Conservation (phyloP, 176 grass and related monocot species). For the Leersia perrieri region DNA sequence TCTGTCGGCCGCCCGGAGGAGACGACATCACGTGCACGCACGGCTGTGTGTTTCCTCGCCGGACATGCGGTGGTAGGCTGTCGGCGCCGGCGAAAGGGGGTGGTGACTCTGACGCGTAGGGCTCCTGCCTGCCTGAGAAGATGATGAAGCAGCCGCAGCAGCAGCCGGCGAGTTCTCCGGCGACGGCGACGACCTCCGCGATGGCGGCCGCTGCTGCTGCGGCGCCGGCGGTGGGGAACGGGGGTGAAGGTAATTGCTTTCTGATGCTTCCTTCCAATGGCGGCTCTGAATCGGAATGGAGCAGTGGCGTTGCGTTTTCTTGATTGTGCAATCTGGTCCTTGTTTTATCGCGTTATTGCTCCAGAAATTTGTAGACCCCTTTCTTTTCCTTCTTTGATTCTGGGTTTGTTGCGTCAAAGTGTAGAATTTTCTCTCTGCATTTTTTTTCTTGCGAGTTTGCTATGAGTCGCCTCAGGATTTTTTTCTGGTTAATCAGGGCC, state of each 20-base stretch:
- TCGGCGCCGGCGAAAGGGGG: slow-evolving; percentile 17
- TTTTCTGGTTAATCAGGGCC: neutral
- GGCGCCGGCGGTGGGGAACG: neutral
- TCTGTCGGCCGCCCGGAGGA: too few species aligned
- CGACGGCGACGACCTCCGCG: neutral
- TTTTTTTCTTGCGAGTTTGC: neutral
- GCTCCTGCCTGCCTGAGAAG: neutral
- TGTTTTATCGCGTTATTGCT: neutral
- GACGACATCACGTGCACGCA: slow-evolving; percentile 15
- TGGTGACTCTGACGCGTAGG: too few species aligned
- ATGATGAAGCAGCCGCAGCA: slow-evolving; percentile 32
- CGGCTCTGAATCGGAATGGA: slow-evolving; percentile 1
- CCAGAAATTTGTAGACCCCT: neutral
- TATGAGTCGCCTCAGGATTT: neutral
- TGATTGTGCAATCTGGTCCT: neutral
- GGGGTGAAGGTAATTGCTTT: slow-evolving; percentile 37
- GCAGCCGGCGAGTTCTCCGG: slow-evolving; percentile 4
- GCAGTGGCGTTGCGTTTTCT: neutral
- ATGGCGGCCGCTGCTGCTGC: neutral
- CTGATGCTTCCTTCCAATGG: neutral
- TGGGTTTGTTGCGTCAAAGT: neutral
- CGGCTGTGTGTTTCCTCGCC: neutral
- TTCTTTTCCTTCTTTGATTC: neutral
- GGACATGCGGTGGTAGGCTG: slow-evolving; percentile 33
- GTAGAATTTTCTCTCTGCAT: neutral